phyloP scores from a whole-genome alignment of 1,284 basidiomycete species.

The Ustilago trichophora region DNA sequence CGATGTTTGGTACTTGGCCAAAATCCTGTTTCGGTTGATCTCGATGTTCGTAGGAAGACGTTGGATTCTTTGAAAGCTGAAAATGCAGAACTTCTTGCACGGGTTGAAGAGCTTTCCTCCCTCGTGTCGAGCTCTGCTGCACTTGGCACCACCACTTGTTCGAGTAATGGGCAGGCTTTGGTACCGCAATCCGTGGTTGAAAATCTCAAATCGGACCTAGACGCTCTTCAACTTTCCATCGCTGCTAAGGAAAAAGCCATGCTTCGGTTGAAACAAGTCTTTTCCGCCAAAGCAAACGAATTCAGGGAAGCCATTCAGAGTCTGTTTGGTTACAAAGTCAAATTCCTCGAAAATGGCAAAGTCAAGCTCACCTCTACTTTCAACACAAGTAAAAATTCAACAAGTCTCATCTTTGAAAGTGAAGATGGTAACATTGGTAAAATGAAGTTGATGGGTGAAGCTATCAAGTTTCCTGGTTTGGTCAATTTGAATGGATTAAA shows the following conservation, averaged over 20 bases:
- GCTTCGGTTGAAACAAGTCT: constrained; percentile 76
- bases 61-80: constrained; percentile 78
- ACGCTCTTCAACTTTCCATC: constrained; percentile 71
- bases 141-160: too few species aligned
- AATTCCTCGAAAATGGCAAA: constrained; percentile 83
- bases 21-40: constrained; percentile 80
- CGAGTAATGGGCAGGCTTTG: constrained; percentile 65
- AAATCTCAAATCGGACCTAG: constrained; percentile 73
- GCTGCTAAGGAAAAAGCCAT: constrained; percentile 76
- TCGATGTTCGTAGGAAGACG: constrained; percentile 74
- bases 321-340: constrained; percentile 83
- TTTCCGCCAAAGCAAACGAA: constrained; percentile 78
- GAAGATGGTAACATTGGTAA: constrained; percentile 69
- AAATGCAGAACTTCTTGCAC: constrained; percentile 74
- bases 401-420: constrained; percentile 69
- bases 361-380: constrained; percentile 83
- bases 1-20: constrained; percentile 76
- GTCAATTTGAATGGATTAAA: constrained; percentile 56
- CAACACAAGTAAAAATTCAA: constrained; percentile 68
- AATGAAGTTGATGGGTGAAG: constrained; percentile 69
- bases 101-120: constrained; percentile 62
- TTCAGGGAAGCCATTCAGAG: constrained; percentile 82
- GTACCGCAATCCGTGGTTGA: constrained; percentile 74
- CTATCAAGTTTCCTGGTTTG: constrained; percentile 36
- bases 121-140: too few species aligned